Conservation (phyloP, 768 basidiomycete species). For the Amanita rubescens region DNA sequence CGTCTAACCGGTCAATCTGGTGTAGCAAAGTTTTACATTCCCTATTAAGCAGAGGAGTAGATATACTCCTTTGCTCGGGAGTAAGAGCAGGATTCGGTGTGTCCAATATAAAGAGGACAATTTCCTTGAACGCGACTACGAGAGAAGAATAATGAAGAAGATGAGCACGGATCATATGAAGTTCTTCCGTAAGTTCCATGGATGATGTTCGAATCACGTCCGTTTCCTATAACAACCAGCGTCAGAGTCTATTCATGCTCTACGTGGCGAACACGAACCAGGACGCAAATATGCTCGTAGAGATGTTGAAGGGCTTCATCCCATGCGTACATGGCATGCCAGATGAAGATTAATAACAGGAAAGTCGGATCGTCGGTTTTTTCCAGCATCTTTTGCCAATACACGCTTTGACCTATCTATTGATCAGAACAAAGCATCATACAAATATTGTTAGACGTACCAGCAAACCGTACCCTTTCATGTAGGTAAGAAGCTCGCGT, state of each 20-base stretch:
- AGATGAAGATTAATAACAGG: slow-evolving; percentile 43
- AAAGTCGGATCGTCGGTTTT: slow-evolving; percentile 50
- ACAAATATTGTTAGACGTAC: slow-evolving; percentile 10
- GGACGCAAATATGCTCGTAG: slow-evolving; percentile 40
- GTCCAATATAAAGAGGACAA: slow-evolving; percentile 42
- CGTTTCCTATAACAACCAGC: slow-evolving; percentile 32
- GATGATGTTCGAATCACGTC: slow-evolving; percentile 35
- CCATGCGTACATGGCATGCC: slow-evolving; percentile 59
- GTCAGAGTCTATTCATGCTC: neutral
- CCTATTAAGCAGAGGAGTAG: slow-evolving; percentile 27
- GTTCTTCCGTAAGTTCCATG: slow-evolving; percentile 39
- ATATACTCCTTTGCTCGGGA: slow-evolving; percentile 19
- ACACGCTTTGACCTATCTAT: slow-evolving; percentile 32
- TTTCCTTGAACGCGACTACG: slow-evolving; percentile 46
- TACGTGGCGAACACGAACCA: slow-evolving; percentile 26
- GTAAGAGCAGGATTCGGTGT: slow-evolving; percentile 48
- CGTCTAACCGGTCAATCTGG: slow-evolving; percentile 44
- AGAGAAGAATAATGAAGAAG: slow-evolving; percentile 51
- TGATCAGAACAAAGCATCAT: neutral
- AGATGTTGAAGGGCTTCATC: slow-evolving; percentile 50
- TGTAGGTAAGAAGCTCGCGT: slow-evolving; percentile 37
- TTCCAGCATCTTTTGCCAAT: slow-evolving; percentile 40
- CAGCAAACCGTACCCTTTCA: slow-evolving; percentile 41
- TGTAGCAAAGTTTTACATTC: slow-evolving; percentile 41
- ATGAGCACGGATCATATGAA: slow-evolving; percentile 55